These are phyloP conservation scores for Fomitopsis pulvina DNA, from an alignment of 768 basidiomycete species.

Conservation along the genomic window DNA sequence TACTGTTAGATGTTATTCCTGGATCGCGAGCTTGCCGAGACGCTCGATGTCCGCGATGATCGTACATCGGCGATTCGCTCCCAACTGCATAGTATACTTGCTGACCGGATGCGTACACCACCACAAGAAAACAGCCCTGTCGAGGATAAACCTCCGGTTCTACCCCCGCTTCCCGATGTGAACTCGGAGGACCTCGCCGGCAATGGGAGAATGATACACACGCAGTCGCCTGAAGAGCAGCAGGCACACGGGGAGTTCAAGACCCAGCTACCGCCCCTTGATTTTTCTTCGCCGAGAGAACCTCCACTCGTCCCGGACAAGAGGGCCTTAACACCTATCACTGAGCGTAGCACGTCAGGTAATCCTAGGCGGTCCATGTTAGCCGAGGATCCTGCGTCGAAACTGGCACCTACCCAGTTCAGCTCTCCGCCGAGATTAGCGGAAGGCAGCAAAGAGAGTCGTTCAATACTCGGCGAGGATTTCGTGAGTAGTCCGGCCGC, in stretches of 20 bases:
- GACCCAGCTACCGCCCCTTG: constrained; percentile 57
- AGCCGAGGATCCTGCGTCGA: constrained; percentile 8
- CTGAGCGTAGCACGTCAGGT: constrained; percentile 38
- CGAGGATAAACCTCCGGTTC: constrained; percentile 13
- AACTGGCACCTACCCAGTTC: neutral
- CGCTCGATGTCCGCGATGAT: constrained; percentile 71
- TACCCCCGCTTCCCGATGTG: constrained; percentile 21
- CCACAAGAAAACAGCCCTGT: constrained; percentile 4
- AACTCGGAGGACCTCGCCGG: constrained; percentile 3
- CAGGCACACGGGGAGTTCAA: constrained; percentile 7
- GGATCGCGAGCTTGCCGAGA: constrained; percentile 75
- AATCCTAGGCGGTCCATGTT: constrained; percentile 21
- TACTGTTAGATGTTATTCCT: constrained; percentile 75
- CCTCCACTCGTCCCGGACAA: constrained; percentile 8
- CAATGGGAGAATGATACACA: neutral
- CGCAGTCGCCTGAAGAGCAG: constrained; percentile 7
- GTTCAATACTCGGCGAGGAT: constrained; percentile 14
- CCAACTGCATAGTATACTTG: constrained; percentile 53
- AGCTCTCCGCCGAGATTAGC: constrained; percentile 4
- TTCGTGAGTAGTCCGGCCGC: constrained; percentile 23
- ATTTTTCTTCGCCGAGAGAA: constrained; percentile 29
- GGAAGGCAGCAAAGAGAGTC: constrained; percentile 6
- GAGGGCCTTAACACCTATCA: constrained; percentile 57
- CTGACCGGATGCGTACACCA: constrained; percentile 51
- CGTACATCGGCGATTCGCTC: constrained; percentile 65